phyloP scores from a whole-genome alignment of 2,329 filamentous ascomycete species.

The Hypoxylon sp. region DNA sequence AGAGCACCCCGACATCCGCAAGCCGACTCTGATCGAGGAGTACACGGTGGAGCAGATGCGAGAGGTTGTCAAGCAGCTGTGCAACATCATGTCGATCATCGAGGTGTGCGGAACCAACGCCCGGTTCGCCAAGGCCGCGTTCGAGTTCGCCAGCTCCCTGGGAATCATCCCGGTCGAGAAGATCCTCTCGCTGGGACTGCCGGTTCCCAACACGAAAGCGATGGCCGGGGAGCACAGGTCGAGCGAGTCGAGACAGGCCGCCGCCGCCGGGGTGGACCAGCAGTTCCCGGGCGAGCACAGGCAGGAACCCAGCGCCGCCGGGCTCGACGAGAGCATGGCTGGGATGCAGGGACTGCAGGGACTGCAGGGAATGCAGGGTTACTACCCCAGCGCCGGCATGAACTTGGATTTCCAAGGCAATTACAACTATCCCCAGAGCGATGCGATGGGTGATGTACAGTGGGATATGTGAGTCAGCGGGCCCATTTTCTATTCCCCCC shows the following conservation, averaged over 20 bases:
- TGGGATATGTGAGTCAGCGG: slow-evolving; percentile 36
- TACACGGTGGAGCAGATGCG: slow-evolving; percentile 33
- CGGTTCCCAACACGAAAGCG: slow-evolving; percentile 3
- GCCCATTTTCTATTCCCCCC: not conserved
- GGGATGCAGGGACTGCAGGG: too few relatives aligned
- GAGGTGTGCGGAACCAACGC: slow-evolving; percentile 42
- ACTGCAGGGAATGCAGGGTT: slow-evolving; percentile 15
- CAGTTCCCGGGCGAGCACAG: not conserved
- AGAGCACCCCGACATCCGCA: slow-evolving; percentile 15
- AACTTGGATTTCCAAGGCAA: slow-evolving; percentile 16
- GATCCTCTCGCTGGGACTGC: slow-evolving; percentile 7
- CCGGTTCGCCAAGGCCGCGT: slow-evolving; percentile 36
- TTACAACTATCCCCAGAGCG: not conserved
- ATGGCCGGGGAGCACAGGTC: not conserved
- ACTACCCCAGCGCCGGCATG: slow-evolving; percentile 8
- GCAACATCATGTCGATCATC: slow-evolving; percentile 36
- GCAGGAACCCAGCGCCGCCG: not conserved
- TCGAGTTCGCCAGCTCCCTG: slow-evolving; percentile 37
- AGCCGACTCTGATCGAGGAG: slow-evolving; percentile 22
- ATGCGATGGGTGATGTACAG: slow-evolving; percentile 23
- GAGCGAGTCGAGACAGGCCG: not conserved
- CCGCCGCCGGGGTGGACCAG: not conserved
- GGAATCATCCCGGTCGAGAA: slow-evolving; percentile 31
- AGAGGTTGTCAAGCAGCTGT: slow-evolving; percentile 29
- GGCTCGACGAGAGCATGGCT: slow-evolving; percentile 14